A percentile compares a stretch with the other conserved stretches of the same genome.
Conservation (phyloP, 2,329 filamentous ascomycete genomes). For the Tolypocladium guangdongense region DNA sequence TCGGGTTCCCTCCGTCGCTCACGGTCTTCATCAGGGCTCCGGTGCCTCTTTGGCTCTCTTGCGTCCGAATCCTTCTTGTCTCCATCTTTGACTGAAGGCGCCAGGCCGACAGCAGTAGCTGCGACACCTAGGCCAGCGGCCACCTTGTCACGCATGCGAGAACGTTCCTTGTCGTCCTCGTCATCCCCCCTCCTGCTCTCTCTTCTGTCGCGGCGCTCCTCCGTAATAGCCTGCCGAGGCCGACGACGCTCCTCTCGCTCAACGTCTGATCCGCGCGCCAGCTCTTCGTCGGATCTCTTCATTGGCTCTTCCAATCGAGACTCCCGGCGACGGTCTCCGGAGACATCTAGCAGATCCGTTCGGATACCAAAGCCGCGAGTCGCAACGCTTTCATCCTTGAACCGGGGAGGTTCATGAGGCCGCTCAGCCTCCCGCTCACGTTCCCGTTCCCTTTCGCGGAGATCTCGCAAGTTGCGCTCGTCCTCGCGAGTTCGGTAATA, state of each 20-base stretch:
- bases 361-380: constrained; percentile 43
- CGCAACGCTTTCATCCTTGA: constrained; percentile 34
- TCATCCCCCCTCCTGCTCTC: constrained; percentile 19
- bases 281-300: constrained; percentile 20
- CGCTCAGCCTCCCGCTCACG: constrained; percentile 21
- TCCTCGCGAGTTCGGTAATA: constrained; percentile 39
- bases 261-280: constrained; percentile 14
- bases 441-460: constrained; percentile 29
- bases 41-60: constrained; percentile 15
- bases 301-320: constrained; percentile 16
- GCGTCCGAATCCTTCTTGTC: constrained; percentile 25
- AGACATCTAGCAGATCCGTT: constrained; percentile 24
- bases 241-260: constrained; percentile 19
- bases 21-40: constrained; percentile 20
- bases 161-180: constrained; percentile 28
- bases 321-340: constrained; percentile 26
- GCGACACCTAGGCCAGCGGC: constrained; percentile 35
- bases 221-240: constrained; percentile 10
- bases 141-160: constrained; percentile 36
- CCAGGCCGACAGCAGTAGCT: constrained; percentile 36
- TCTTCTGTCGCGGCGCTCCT: constrained; percentile 17
- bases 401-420: constrained; percentile 19
- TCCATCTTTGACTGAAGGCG: constrained; percentile 25
- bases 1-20: constrained; percentile 11
- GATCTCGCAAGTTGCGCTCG: constrained; percentile 29